Conservation (phyloP, 352 stramenopile species). For the Thalassiosira mediterranea region DNA sequence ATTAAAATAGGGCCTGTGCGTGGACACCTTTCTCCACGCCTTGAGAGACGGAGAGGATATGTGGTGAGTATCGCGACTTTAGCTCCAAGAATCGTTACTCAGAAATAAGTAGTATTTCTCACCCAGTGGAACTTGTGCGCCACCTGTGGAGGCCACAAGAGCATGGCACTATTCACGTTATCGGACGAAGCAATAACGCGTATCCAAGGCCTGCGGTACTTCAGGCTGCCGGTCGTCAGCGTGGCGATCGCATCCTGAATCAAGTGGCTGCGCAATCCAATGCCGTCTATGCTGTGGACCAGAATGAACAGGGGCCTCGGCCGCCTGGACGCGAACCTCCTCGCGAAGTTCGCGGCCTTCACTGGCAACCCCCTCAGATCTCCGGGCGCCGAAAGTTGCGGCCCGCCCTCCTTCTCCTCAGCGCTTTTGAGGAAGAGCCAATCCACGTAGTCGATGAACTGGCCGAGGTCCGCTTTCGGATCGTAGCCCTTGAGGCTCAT, state of each 20-base stretch:
- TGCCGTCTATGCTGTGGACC: conserved; percentile 78
- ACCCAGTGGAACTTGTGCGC: conserved; percentile 69
- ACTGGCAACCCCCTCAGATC: conserved; percentile 55
- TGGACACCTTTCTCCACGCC: conserved; percentile 65
- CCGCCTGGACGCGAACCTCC: conserved; percentile 46
- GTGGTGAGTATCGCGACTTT: too few species aligned
- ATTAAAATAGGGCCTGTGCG: conserved; percentile 70
- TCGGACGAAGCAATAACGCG: conserved; percentile 75
- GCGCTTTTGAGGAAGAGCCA: too few species aligned
- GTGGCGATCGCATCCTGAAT: conserved; percentile 66
- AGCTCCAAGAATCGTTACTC: too few species aligned
- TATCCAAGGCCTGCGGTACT: conserved; percentile 52
- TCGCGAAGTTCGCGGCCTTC: conserved; percentile 17
- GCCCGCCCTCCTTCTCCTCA: too few species aligned
- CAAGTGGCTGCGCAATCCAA: conserved; percentile 49
- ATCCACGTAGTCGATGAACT: too few species aligned
- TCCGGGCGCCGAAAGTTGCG: conserved; percentile 60
- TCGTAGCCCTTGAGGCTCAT: conserved; percentile 75
- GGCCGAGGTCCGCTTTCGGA: conserved; percentile 53
- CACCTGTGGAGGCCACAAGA: conserved; percentile 59
- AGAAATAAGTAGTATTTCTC: too few species aligned
- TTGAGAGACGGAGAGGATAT: too few species aligned
- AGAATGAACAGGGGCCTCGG: conserved; percentile 67
- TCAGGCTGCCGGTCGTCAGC: conserved; percentile 59
- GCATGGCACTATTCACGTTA: conserved; percentile 67